phyloP scores from a whole-genome alignment of 1,284 basidiomycete genomes.

The Stereum hirsutum region DNA sequence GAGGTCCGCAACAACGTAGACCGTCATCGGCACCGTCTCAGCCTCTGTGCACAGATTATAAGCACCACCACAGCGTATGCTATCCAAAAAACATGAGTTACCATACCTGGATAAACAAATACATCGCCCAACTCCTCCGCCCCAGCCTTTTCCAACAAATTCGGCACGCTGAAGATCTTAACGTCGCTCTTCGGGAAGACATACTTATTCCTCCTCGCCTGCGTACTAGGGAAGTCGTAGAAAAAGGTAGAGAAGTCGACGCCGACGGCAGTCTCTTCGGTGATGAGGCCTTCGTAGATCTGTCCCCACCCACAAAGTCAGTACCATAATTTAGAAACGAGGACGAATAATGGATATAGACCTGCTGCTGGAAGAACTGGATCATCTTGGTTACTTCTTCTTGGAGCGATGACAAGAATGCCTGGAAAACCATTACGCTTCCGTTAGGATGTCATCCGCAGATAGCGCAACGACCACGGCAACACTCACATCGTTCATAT shows the following conservation, averaged over 20 bases:
- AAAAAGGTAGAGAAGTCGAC: slow-evolving; percentile 71
- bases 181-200: slow-evolving; percentile 45
- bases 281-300: slow-evolving; percentile 58
- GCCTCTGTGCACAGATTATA: too few species aligned
- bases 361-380: slow-evolving; percentile 66
- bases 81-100: too few species aligned
- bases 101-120: slow-evolving; percentile 59
- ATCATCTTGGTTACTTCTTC: slow-evolving; percentile 51
- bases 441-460: background rate
- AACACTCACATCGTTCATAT: slow-evolving; percentile 58
- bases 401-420: slow-evolving; percentile 60
- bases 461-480: background rate
- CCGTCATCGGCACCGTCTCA: slow-evolving; percentile 34
- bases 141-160: slow-evolving; percentile 39
- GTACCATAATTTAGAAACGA: slow-evolving; percentile 1
- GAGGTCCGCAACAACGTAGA: slow-evolving; percentile 76
- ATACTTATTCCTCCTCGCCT: slow-evolving; percentile 60
- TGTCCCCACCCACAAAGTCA: slow-evolving; percentile 18
- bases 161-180: slow-evolving; percentile 39
- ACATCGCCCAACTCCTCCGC: slow-evolving; percentile 27
- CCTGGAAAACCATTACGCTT: slow-evolving; percentile 28
- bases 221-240: slow-evolving; percentile 78
- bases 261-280: slow-evolving; percentile 42
- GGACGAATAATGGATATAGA: too few species aligned
- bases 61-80: too few species aligned